phyloP scores from a whole-genome alignment of 805 yeast genomes.

The Kluyveromyces nonfermentans region DNA sequence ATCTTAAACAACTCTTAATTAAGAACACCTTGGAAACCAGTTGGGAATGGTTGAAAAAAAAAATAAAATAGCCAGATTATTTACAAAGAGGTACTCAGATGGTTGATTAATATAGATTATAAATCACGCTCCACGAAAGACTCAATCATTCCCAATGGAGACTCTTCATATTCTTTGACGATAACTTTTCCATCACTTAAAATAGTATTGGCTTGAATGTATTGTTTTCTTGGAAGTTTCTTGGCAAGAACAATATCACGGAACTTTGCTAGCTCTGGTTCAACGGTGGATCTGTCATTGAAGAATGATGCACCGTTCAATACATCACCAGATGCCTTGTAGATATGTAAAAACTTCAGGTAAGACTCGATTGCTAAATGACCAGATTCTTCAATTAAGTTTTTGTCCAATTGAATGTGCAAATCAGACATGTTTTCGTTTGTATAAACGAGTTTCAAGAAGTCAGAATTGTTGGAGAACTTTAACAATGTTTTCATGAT shows the following conservation, averaged over 20 bases:
- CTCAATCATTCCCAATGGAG: slow-evolving; percentile 67
- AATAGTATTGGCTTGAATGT: slow-evolving; percentile 72
- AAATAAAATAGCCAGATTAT: too few relatives aligned
- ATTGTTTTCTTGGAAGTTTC: slow-evolving; percentile 76
- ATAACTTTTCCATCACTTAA: slow-evolving; percentile 30
- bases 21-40: too few relatives aligned
- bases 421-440: slow-evolving; percentile 49
- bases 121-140: slow-evolving; percentile 58
- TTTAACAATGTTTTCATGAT: slow-evolving; percentile 66
- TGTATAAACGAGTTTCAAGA: slow-evolving; percentile 44
- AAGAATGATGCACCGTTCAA: slow-evolving; percentile 55
- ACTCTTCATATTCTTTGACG: slow-evolving; percentile 66
- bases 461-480: slow-evolving; percentile 42
- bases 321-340: slow-evolving; percentile 69
- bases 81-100: too few relatives aligned
- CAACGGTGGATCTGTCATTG: slow-evolving; percentile 57
- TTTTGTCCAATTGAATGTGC: slow-evolving; percentile 46
- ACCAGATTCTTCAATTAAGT: slow-evolving; percentile 59
- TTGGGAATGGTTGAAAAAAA: too few relatives aligned
- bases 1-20: too few relatives aligned
- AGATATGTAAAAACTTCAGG: slow-evolving; percentile 63
- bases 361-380: slow-evolving; percentile 65
- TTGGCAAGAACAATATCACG: slow-evolving; percentile 61
- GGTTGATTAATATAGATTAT: slow-evolving; percentile 7
- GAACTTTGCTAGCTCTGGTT: slow-evolving; percentile 50